A percentile compares a stretch with the other conserved stretches of the same genome.
These are phyloP conservation scores for Leishmania arabica DNA, from an alignment of 208 protist genomes.

Conservation along the genomic window DNA sequence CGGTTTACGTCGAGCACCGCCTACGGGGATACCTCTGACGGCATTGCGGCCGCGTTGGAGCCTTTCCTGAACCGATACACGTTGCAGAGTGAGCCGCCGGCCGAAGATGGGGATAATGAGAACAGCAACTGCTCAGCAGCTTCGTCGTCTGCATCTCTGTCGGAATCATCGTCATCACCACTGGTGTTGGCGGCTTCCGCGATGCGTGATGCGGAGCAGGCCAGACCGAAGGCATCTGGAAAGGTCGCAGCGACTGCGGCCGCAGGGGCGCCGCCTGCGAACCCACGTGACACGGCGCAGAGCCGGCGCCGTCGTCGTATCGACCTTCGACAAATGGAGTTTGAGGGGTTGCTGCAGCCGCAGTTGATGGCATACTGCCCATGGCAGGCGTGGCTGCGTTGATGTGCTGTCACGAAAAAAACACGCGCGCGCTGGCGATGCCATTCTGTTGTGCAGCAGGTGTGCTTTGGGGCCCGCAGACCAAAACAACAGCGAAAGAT, in stretches of 20 bases:
- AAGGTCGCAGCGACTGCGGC: not conserved
- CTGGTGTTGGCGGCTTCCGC: not conserved
- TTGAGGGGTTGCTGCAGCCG: slow-evolving; percentile 55
- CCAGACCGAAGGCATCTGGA: not conserved
- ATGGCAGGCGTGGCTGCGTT: slow-evolving; percentile 44
- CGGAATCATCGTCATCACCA: not conserved
- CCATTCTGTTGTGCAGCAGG: not conserved
- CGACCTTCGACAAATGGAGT: slow-evolving; percentile 66
- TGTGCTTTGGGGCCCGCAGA: not conserved
- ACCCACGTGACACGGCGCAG: not conserved
- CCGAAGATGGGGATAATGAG: slow-evolving; percentile 7
- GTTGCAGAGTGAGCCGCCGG: slow-evolving; percentile 12
- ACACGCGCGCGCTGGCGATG: not conserved
- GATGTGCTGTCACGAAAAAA: not conserved
- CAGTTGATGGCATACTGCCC: slow-evolving; percentile 66
- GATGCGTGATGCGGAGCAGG: not conserved
- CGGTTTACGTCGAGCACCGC: slow-evolving; percentile 12
- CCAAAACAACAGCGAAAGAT: not conserved
- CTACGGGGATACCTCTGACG: slow-evolving; percentile 20
- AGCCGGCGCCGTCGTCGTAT: slow-evolving; percentile 13
- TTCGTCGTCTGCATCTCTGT: not conserved
- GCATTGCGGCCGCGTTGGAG: slow-evolving; percentile 38
- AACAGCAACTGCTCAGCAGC: not conserved
- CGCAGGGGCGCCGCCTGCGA: not conserved
- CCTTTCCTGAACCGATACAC: slow-evolving; percentile 54